Evolutionary conservation across 2,329 filamentous ascomycete genomes (phyloP), one percentile per base, ranked within the genome.

Genomic region (Calonectria honghensis): DNA sequence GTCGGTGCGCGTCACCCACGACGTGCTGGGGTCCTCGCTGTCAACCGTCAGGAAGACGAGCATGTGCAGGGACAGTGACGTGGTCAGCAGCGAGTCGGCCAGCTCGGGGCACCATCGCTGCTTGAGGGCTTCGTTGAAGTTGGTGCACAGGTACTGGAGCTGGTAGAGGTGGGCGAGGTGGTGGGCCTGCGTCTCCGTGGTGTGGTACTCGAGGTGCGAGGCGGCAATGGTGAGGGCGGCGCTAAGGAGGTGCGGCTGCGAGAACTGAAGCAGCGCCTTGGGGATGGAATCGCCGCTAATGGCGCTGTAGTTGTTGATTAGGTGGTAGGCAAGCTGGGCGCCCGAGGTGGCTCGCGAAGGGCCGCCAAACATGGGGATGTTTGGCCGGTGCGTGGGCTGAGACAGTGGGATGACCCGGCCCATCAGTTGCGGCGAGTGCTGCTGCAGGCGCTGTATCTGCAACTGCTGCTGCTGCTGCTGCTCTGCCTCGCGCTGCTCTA

Each of bases 31-130:
- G 64, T 67, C 37, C 14, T 32, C 70, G 29, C 54, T 64, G 50
- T 71, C 69, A 2, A 68, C 70, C 13, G 63, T 52, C n/a, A 51
- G 51, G 63, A 68, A 68, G 32, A 57, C 52, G 64, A 72, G 27
- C 52, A 68, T 61, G 32, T 68, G 65, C 35, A 68, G 45, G 14
- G 54, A 51, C 70, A 72, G 54, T 20, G 70, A 65, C n/a, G 70
- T 72, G 6, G 52, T 50, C 31, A 68, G n/a, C 52, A 72, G 41
- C 32, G 70, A 54, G 35, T 68, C 70, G 20, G 64, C 50, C 24
- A 59, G 52, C 48, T 24, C 14, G 45, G 35, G 52, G 11, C 24
- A 27, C 45, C 50, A n/a, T 14, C 45, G 31, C 52, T 48, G 39
- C 32, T 51, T 51, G 48, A 57, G 51, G 7, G 64, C 70, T 7